Evolutionary conservation across 1,139 yeast species (phyloP).

Genomic region (Kodamaea arcana): DNA sequence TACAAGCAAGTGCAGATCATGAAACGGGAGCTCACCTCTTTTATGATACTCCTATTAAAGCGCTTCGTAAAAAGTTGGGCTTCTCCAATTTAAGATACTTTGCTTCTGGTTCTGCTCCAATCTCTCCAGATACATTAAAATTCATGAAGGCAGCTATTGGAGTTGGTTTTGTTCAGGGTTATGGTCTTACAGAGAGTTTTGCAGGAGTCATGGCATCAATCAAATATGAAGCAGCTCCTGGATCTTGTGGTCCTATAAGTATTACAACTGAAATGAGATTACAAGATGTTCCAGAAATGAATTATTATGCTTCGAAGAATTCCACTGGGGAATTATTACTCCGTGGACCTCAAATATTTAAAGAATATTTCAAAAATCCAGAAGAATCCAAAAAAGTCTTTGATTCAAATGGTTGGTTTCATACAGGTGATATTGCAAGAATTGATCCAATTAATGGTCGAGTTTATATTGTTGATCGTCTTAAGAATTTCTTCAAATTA

Average conservation of each 20-base stretch:
- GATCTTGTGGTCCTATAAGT: conserved; percentile 38
- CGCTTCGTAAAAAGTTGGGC: conserved; percentile 35
- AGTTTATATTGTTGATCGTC: conserved; percentile 63
- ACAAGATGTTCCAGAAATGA: conserved; percentile 38
- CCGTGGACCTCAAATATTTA: conserved; percentile 38
- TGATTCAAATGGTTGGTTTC: conserved; percentile 50
- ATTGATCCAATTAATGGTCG: conserved; percentile 42
- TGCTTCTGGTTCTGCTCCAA: conserved; percentile 43
- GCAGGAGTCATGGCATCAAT: conserved; percentile 36
- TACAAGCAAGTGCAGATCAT: conserved; percentile 28
- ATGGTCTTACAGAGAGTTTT: conserved; percentile 45
- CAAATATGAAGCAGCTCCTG: conserved; percentile 33
- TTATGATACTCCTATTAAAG: conserved; percentile 25
- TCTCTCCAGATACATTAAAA: conserved; percentile 36
- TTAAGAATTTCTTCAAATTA: conserved; percentile 75
- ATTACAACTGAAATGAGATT: conserved; percentile 33
- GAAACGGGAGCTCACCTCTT: conserved; percentile 26
- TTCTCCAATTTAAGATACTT: conserved; percentile 24
- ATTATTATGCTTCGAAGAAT: conserved; percentile 29
- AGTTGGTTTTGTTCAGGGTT: conserved; percentile 40
- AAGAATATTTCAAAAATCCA: conserved; percentile 34
- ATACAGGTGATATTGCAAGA: conserved; percentile 70
- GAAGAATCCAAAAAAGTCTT: conserved; percentile 32
- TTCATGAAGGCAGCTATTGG: conserved; percentile 39
- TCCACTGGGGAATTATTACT: conserved; percentile 36